A percentile compares a stretch with the other conserved stretches of the same genome.
Conservation (phyloP, 805 yeast genomes). For the Candida maris region DNA sequence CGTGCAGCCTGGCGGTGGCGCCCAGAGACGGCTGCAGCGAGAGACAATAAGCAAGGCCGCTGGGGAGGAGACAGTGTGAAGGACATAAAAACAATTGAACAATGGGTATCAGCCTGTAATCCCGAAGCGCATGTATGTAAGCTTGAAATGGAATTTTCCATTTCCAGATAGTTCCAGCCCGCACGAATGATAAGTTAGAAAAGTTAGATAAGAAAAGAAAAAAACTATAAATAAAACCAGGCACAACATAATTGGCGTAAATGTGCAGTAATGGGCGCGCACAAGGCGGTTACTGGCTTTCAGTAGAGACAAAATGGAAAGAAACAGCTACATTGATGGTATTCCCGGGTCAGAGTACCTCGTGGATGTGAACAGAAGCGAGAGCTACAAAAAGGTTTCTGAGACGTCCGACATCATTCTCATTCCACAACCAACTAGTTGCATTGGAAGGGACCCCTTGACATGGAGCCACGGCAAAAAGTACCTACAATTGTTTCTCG, state of each 20-base stretch:
- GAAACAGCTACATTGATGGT: conserved; percentile 10
- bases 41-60: conserved; percentile 25
- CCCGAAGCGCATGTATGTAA: conserved; percentile 19
- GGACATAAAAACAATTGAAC: conserved; percentile 25
- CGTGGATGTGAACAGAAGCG: conserved; percentile 4
- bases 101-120: conserved; percentile 24
- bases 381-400: not conserved
- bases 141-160: conserved; percentile 5
- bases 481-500: conserved; percentile 10
- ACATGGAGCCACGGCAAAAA: conserved; percentile 14
- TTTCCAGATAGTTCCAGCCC: too few relatives aligned
- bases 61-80: conserved; percentile 31
- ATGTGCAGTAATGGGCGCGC: too few relatives aligned
- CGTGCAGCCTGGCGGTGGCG: conserved; percentile 10
- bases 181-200: too few relatives aligned
- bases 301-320: conserved; percentile 1
- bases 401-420: conserved; percentile 11
- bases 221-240: too few relatives aligned
- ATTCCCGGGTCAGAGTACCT: conserved; percentile 14
- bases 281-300: too few relatives aligned
- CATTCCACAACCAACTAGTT: conserved; percentile 17
- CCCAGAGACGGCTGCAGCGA: conserved; percentile 7
- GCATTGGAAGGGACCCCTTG: conserved; percentile 14
- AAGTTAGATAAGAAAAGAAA: too few relatives aligned
- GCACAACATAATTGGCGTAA: too few relatives aligned